phyloP scores from a whole-genome alignment of 129 eudicot species.

The Pseudognaphalium luteoalbum region DNA sequence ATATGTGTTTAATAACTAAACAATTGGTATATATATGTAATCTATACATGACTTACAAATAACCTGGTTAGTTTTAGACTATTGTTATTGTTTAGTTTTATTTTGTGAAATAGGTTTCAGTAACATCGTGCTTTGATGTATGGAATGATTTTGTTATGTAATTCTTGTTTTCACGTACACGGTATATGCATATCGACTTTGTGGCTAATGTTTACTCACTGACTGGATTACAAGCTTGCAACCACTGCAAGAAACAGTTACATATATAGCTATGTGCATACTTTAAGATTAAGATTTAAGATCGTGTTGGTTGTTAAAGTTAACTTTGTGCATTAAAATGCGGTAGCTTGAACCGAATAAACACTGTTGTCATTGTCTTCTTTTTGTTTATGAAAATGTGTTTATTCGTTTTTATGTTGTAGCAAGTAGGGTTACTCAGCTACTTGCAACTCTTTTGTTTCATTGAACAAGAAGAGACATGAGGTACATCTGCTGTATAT shows the following conservation, averaged over 20 bases:
- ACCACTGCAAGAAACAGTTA: background rate
- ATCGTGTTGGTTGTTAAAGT: background rate
- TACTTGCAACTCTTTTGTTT: background rate
- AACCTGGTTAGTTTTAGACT: background rate
- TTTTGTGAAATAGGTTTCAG: background rate
- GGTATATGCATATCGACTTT: no score
- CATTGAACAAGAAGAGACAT: slow-evolving; percentile 26
- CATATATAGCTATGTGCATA: no score
- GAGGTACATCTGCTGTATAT: slow-evolving; percentile 19
- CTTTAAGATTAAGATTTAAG: background rate
- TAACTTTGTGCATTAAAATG: background rate
- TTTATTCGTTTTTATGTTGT: slow-evolving; percentile 6
- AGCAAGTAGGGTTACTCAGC: slow-evolving; percentile 18
- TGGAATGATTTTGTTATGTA: background rate
- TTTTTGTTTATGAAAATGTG: no score
- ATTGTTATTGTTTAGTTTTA: background rate
- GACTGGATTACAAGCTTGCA: background rate
- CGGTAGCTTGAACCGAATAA: background rate
- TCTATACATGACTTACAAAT: background rate
- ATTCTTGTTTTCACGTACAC: background rate
- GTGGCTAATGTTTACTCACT: background rate
- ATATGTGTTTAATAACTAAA: background rate
- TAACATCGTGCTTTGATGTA: background rate
- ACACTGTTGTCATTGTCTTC: background rate
- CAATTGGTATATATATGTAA: background rate